Conservation (phyloP, 73 alveolate species). For the Paramecium pentaurelia region DNA sequence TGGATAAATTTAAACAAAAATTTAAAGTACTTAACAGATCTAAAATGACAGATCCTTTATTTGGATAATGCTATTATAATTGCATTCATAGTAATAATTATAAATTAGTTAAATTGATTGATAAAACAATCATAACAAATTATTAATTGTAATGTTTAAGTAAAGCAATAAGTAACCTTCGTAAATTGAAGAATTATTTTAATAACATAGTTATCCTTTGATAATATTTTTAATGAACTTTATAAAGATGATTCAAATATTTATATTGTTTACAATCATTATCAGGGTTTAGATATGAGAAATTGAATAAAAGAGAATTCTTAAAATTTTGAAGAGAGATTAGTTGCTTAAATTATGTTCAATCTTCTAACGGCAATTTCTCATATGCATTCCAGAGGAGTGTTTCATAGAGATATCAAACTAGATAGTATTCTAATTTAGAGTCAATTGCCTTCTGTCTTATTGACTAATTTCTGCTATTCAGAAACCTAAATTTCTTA, state of each 20-base stretch:
- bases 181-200: background rate
- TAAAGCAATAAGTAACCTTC: background rate
- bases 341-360: constrained; percentile 6
- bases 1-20: constrained; percentile 17
- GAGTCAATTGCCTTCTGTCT: background rate
- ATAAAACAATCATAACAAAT: background rate
- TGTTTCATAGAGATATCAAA: constrained; percentile 43
- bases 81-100: constrained; percentile 15
- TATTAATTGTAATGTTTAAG: background rate
- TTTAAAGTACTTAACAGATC: constrained; percentile 26
- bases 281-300: constrained; percentile 1
- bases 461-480: constrained; percentile 27
- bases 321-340: background rate
- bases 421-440: background rate
- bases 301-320: background rate
- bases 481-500: background rate
- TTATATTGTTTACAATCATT: background rate
- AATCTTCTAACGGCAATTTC: background rate
- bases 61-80: constrained; percentile 7
- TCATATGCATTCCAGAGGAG: constrained; percentile 42
- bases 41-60: background rate
- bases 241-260: constrained; percentile 21
- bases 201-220: background rate
- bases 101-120: constrained; percentile 2
- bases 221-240: background rate